Conservation (phyloP, 169 alveolate species). For the Eimeria sp. region DNA sequence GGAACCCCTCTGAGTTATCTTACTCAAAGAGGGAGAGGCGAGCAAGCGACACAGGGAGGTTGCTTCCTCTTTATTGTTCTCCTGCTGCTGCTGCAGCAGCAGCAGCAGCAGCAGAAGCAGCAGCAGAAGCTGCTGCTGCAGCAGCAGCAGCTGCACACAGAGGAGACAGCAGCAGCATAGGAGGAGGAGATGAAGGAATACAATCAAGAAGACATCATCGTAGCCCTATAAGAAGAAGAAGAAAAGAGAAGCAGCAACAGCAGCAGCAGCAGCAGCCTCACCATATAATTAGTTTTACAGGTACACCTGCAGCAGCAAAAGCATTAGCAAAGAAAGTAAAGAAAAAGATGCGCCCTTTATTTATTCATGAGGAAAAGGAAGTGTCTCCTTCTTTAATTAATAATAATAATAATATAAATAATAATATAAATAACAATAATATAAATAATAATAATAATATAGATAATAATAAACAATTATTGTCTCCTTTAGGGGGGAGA, state of each 20-base stretch:
- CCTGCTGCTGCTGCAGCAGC: background rate
- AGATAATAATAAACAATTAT: no score
- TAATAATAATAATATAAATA: no score
- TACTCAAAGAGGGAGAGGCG: no score
- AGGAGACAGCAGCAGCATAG: background rate
- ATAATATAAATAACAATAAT: no score
- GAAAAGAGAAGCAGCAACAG: no score
- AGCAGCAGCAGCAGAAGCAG: background rate
- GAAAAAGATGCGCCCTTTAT: background rate
- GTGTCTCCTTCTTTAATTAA: no score
- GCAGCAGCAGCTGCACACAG: background rate
- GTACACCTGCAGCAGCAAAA: slow-evolving; percentile 55
- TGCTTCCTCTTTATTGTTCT: background rate
- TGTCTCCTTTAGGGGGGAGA: background rate
- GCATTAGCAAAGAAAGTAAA: slow-evolving; percentile 25
- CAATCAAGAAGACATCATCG: no score
- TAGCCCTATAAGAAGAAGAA: no score
- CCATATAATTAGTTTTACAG: background rate
- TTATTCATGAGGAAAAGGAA: background rate
- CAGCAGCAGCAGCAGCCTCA: background rate
- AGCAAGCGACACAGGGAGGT: no score
- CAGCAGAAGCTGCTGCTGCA: slow-evolving; percentile 32
- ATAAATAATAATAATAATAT: no score
- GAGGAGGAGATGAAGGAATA: no score
- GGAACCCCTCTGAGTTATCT: no score